Evolutionary conservation across 495 filamentous ascomycete genomes (phyloP), one percentile per base, ranked within the genome.

Genomic region (Aspergillus cristatus): DNA sequence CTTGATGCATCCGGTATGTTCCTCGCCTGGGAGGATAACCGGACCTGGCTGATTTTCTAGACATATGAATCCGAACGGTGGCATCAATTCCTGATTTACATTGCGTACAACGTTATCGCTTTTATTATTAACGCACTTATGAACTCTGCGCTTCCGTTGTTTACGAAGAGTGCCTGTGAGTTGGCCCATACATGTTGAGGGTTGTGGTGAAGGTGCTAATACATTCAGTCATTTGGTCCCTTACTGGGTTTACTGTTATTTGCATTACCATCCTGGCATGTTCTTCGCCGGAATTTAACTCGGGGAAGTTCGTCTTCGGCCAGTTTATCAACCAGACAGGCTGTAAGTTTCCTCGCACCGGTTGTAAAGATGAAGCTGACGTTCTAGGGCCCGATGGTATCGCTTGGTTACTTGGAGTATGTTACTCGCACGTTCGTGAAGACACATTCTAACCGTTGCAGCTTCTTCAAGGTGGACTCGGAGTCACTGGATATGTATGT

Each of bases 81-180:
- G 81, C 83, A 87, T 48, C 79, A 84, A 45, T 83, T 89, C 51
- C 55, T 85, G 13, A 74, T 86, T 17, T 86, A 86, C 51, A 68
- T 83, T 37, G 78, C 46, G 1, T 82, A 79, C 47, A 82, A 75
- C 32, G 34, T 83, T 14, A 54, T 68, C 7, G 76, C 74, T 1
- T 79, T 84, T 28, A 26, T 75, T 11, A 65, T 86, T 54, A 89
- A 89, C 46, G 71, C 75, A 2, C 77, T 85, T 36, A 63, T 70
- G 44, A 85, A 79, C 38, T 60, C 65, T 2, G 37, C 70, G 2
- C 57, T 89, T 8, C 81, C 82, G 3, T 60, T 72, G 7, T 67
- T 89, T 35, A 86, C 79, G 33, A 81, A 81, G 45, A 61, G 49
- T 36, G 63, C 63, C 5, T 71, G 63, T 67, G 39, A 48, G 63